Evolutionary conservation across 2,329 filamentous ascomycete species (phyloP).

Genomic region (Chaetomiaceae sp.): DNA sequence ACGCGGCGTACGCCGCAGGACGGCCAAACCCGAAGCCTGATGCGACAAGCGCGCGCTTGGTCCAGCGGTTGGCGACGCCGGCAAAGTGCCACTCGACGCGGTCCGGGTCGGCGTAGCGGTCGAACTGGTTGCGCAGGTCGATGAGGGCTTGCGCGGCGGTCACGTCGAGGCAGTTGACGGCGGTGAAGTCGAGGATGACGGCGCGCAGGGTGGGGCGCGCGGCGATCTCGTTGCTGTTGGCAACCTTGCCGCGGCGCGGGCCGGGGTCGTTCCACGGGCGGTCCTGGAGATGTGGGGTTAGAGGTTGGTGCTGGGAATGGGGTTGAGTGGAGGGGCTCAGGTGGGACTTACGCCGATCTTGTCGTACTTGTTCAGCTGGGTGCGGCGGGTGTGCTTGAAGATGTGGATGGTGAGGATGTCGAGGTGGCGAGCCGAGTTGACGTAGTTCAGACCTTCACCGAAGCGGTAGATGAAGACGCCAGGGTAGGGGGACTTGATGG

Average conservation of each 20-base stretch:
- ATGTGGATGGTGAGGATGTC: conserved; percentile 37
- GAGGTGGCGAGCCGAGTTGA: conserved; percentile 44
- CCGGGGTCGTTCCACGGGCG: conserved; percentile 52
- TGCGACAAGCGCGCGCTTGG: conserved; percentile 47
- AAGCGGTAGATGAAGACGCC: conserved; percentile 49
- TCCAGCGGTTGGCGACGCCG: conserved; percentile 50
- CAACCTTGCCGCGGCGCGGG: conserved; percentile 31
- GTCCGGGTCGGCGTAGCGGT: conserved; percentile 45
- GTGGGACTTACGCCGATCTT: conserved; percentile 24
- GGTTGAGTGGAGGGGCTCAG: background rate
- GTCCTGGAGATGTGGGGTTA: conserved; percentile 27
- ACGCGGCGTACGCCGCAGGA: background rate
- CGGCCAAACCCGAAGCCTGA: conserved; percentile 47
- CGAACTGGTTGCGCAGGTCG: conserved; percentile 48
- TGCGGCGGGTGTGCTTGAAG: conserved; percentile 35
- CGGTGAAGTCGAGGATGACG: conserved; percentile 51
- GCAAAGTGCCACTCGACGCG: conserved; percentile 50
- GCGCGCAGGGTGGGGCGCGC: conserved; percentile 44
- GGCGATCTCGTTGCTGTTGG: conserved; percentile 28
- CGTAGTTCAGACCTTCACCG: conserved; percentile 46
- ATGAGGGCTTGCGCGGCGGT: conserved; percentile 52
- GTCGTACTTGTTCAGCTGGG: conserved; percentile 33
- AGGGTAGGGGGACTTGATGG: conserved; percentile 38
- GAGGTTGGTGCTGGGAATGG: background rate
- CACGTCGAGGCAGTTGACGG: conserved; percentile 52